Conservation (phyloP, 108 stramenopile species). For the Fragilaria radians region DNA sequence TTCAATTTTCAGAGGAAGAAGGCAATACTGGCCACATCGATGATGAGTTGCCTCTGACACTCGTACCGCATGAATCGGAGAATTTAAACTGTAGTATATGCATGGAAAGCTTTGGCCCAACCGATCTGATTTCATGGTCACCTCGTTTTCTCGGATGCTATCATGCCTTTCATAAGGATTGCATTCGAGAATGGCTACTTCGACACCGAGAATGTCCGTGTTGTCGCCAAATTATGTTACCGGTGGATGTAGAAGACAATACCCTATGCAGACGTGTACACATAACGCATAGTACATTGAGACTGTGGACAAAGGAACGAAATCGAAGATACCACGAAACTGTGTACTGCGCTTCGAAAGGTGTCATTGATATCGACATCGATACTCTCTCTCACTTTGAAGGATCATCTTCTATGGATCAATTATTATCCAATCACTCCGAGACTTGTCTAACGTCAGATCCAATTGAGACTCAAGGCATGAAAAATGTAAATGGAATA, state of each 20-base stretch:
- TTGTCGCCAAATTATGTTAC: slow-evolving; percentile 32
- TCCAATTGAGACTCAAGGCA: too few species aligned
- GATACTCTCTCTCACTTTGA: too few species aligned
- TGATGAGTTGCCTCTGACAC: not conserved
- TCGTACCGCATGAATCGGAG: slow-evolving; percentile 2
- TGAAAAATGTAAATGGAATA: too few species aligned
- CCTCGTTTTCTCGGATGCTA: slow-evolving; percentile 19
- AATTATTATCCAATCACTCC: too few species aligned
- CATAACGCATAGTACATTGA: too few species aligned
- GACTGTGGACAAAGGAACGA: not conserved
- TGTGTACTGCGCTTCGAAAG: not conserved
- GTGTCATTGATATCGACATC: too few species aligned
- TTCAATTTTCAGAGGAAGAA: not conserved
- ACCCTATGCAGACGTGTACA: too few species aligned
- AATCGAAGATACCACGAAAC: not conserved
- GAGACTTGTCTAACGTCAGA: too few species aligned
- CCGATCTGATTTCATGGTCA: slow-evolving; percentile 43
- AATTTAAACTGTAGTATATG: slow-evolving; percentile 41
- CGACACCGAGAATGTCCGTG: slow-evolving; percentile 32
- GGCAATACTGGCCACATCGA: not conserved
- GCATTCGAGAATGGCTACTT: slow-evolving; percentile 47
- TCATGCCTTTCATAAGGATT: slow-evolving; percentile 59
- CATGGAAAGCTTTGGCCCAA: slow-evolving; percentile 31
- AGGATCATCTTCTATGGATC: too few species aligned
- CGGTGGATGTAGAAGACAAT: slow-evolving; percentile 34